Evolutionary conservation across 768 basidiomycete genomes (phyloP).

Genomic region (Harrya chromipes): DNA sequence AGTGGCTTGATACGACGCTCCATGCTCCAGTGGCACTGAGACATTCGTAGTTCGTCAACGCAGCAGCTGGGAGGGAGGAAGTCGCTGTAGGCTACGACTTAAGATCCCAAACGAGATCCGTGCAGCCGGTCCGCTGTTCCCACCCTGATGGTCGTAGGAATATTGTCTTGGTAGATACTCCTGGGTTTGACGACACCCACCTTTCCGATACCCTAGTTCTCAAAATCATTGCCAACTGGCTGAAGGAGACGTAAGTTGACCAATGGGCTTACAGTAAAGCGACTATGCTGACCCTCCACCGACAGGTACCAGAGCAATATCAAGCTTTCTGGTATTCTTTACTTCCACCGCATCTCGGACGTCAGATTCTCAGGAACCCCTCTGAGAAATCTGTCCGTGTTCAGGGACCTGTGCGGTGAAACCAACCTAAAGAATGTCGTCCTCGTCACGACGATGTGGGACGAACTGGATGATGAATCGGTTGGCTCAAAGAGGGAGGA

Average conservation of each 20-base stretch:
- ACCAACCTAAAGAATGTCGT: conserved; percentile 11
- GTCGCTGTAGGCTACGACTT: neutral
- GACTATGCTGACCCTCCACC: neutral
- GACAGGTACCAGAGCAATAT: conserved; percentile 7
- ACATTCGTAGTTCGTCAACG: conserved; percentile 13
- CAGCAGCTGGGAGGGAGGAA: neutral
- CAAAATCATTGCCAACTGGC: conserved; percentile 12
- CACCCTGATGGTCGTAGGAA: conserved; percentile 14
- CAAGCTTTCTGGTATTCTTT: conserved; percentile 13
- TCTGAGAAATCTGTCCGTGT: conserved; percentile 7
- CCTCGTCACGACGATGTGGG: conserved; percentile 23
- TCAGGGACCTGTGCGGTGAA: conserved; percentile 11
- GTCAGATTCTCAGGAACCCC: conserved; percentile 10
- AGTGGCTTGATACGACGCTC: neutral
- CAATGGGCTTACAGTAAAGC: no score
- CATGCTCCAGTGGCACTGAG: neutral
- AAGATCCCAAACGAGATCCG: conserved; percentile 5
- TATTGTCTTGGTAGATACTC: conserved; percentile 17
- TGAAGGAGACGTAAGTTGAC: conserved; percentile 14
- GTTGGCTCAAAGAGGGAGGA: conserved; percentile 10
- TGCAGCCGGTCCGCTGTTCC: conserved; percentile 7
- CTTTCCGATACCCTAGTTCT: conserved; percentile 10
- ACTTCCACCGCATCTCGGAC: conserved; percentile 15
- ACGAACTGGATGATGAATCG: conserved; percentile 1
- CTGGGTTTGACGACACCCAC: conserved; percentile 16